phyloP scores from a whole-genome alignment of 208 protist species.

The Leishmania mexicana region DNA sequence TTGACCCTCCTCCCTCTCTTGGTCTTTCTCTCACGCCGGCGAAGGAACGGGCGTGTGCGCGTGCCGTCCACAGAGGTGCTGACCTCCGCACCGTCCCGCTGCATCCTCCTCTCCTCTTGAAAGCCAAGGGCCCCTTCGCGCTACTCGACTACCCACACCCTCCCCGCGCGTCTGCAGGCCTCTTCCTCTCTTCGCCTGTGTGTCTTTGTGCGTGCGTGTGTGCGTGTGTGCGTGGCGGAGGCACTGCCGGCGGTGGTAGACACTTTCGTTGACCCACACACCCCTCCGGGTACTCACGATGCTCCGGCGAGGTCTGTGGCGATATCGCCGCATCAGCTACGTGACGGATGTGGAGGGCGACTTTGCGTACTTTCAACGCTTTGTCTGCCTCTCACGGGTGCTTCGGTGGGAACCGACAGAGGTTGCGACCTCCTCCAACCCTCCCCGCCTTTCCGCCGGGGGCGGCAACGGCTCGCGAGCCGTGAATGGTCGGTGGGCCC shows the following conservation, averaged over 20 bases:
- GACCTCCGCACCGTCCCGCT: background rate
- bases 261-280: background rate
- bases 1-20: too few relatives aligned
- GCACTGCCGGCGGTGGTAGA: background rate
- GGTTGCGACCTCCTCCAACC: background rate
- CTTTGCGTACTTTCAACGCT: constrained; percentile 78
- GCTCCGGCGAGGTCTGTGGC: constrained; percentile 24
- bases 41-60: background rate
- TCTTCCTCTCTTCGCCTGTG: background rate
- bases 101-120: background rate
- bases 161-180: background rate
- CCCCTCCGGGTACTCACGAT: constrained; percentile 11
- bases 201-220: background rate
- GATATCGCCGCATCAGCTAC: constrained; percentile 53
- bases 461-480: background rate
- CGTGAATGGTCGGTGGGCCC: constrained; percentile 8
- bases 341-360: constrained; percentile 92
- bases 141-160: background rate
- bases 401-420: constrained; percentile 17
- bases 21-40: background rate
- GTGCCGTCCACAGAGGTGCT: background rate
- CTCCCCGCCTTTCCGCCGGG: background rate
- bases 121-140: background rate
- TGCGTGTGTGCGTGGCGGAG: too few relatives aligned
- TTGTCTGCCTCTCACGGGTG: constrained; percentile 42